These are phyloP conservation scores for Dipteronia dyeriana DNA, from an alignment of 345 rosid genomes.

Conservation along the genomic window DNA sequence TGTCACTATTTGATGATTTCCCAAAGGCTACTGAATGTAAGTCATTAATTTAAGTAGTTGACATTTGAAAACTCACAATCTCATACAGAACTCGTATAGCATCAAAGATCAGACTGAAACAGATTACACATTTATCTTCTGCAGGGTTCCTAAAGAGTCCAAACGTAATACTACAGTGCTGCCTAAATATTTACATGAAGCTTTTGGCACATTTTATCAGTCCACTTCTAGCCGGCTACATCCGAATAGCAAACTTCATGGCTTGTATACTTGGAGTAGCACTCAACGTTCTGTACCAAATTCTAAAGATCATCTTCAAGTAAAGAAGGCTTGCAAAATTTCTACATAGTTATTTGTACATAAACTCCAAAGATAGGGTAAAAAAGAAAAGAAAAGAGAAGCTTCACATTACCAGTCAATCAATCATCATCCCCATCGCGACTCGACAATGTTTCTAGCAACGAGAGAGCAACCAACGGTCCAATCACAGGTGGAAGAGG, in stretches of 20 bases:
- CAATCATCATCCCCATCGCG: conserved; percentile 44
- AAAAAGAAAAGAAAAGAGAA: neutral
- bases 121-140: neutral
- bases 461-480: conserved; percentile 53
- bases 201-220: conserved; percentile 50
- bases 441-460: conserved; percentile 48
- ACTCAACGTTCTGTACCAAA: conserved; percentile 35
- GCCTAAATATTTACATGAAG: conserved; percentile 38
- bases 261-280: conserved; percentile 35
- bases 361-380: neutral
- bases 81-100: neutral
- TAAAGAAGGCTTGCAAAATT: conserved; percentile 24
- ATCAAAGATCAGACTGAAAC: neutral
- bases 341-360: neutral
- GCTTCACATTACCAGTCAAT: conserved; percentile 21
- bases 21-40: conserved; percentile 66
- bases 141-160: conserved; percentile 77
- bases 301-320: conserved; percentile 40
- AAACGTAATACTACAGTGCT: conserved; percentile 38
- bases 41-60: conserved; percentile 12
- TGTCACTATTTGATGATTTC: conserved; percentile 59
- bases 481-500: conserved; percentile 53
- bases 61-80: neutral
- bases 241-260: conserved; percentile 43
- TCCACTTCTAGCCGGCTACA: conserved; percentile 50